Evolutionary conservation across 2,329 filamentous ascomycete genomes (phyloP), one percentile per base, ranked within the genome.

Genomic region (Raffaelea albimanens): DNA sequence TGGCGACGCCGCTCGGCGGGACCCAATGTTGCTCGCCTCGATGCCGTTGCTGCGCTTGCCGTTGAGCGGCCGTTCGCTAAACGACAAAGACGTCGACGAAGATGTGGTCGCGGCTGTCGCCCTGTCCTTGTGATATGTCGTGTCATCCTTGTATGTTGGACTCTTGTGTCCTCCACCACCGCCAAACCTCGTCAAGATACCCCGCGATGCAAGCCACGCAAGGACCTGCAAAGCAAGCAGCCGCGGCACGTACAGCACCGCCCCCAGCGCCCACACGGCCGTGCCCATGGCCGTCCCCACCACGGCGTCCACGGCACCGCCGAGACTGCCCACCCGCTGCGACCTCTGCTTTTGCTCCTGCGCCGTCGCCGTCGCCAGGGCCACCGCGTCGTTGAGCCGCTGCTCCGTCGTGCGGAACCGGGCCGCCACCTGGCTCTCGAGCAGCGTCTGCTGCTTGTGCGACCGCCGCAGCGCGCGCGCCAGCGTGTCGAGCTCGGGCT

Each of bases 381-480:
- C 78, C 41, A 95, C 75, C 4, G 87, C 83, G 57, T 95, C 89
- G 52, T 82, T 79, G 14, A 94, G 64, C 33, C 84, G 75, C 1
- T 72, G 69, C 53, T 95, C 85, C 4, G 95, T 70, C 19, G 80
- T 76, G 38, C 79, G 75, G 49, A 96, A 77, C 21, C 85, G 78
- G 9, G 81, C 76, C 54, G 95, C 88, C 3, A 82, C 87, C 58
- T 91, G 83, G 47, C 84, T 74, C 10, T 85, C 76, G 23, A 89
- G 76, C 8, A 90, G 71, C 0, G 83, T 83, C 4, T 85, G 81
- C 57, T 89, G 86, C 67, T 95, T 96, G 67, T 97, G 91, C 58
- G 95, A 95, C 33, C 88, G 81, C 19, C 91, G 78, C 40, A 97
- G 85, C 4, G 91, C 90, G 43, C 91, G 82, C 57, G 89, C 93